Evolutionary conservation across 2,329 filamentous ascomycete genomes (phyloP), one percentile per base, ranked within the genome.

Genomic region (Onygena corvina): DNA sequence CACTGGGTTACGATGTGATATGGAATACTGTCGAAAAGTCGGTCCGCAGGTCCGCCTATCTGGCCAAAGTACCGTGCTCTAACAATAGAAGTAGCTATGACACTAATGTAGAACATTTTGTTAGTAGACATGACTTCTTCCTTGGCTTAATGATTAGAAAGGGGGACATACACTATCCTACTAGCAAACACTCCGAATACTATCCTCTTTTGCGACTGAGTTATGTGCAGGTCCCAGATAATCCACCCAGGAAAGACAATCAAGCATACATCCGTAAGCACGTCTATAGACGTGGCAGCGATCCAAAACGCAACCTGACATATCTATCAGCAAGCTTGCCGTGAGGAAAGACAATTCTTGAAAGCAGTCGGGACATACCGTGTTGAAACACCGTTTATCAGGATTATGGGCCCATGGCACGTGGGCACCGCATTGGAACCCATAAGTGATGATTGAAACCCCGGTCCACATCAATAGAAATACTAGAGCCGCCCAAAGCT

Each of bases 401-500:
- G 25, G 21, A n/a, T 18, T 18, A 18, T 29, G 18, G 6, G 27
- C 14, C 53, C 53, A 55, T 31, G 52, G 50, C 11, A 36, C 11
- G 6, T 52, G 50, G 27, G 47, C 18, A 16, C 44, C 27, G 48
- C 53, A 55, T 48, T 55, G 53, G 30, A 54, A 54, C 6, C 42
- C 46, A 23, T 45, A 29, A 3, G 47, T 45, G 29, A 55, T 47
- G 9, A 54, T 47, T 4, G 53, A 49, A 9, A 50, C 16, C 14
- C 49, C 35, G 3, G 47, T 50, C 53, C 53, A 55, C 7, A 52
- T 27, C n/a, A 52, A 27, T 30, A 49, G 36, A 8, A 51, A 31
- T 4, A 30, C 38, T 18, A 46, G 27, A 7, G 42, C 14, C 18
- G 8, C 42, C 21, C 16, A 14, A 18, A 46, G 30, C 30, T 6